Base-by-base conservation (phyloP, 2,329 filamentous ascomycete species). In the Colletotrichum sp. region DNA sequence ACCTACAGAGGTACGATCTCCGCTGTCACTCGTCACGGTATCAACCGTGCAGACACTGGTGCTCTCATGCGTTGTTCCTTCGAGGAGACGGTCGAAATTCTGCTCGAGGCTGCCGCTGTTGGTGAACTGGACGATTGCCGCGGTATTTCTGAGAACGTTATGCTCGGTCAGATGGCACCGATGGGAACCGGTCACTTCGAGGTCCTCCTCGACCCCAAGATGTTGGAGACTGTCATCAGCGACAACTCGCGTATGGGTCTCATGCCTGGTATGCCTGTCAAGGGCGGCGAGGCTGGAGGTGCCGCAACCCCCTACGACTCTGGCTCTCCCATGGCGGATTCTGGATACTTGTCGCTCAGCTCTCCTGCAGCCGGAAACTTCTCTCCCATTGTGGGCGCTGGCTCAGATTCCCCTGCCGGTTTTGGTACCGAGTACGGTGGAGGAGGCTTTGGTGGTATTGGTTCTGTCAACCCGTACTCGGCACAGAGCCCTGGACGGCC, bases 41-140 rank as follows among this genome's bases (percentile, higher is more conserved):
- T 99, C 88, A 99, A 99, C 88, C 93, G 97, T 81, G 95, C 96
- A 30, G 97, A 99, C 83, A 99, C 97, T 77, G 97, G 97, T 88
- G 97, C 97, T 12, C 90, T 99, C 81, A 99, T 99, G 97, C 94
- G 97, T 85, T 99, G 97, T 89, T 99, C 97, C 3, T 99, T 99
- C 87, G 97, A 99, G 86, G 97, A 99, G 85, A 99, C 97, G 1
- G 97, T 99, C 55, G 97, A 99, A 83, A 99, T 99, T 88, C 89
- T 99, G 69, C 92, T 99, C 25, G 97, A 99, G 83, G 97, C 97
- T 76, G 97, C 97, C 28, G 95, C 96, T 18, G 95, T 95, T 66
- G 97, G 97, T 83, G 97, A 99, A 85, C 90, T 99, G 36, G 97
- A 99, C 82, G 97, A 99, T 85, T 99, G 97, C 88, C 94, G 96